Evolutionary conservation across 2,329 filamentous ascomycete species (phyloP).

Genomic region (Aplosporella prunicola): DNA sequence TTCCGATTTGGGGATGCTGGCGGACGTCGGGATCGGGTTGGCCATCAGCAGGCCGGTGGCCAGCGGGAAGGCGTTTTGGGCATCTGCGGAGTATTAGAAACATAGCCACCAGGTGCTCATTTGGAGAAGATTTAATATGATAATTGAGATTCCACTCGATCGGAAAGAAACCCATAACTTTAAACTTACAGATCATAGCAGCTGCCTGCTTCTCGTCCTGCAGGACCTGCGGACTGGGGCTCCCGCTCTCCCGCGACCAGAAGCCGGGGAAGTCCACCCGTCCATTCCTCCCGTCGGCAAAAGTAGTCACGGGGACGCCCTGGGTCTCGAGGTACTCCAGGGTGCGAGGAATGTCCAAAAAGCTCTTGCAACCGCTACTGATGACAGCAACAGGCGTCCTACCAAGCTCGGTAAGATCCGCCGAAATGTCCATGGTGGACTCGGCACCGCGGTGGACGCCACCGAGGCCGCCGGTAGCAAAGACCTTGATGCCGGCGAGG

Average conservation of each 20-base stretch:
- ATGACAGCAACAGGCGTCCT: conserved; percentile 82
- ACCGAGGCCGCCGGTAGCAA: conserved; percentile 89
- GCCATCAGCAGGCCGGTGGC: conserved; percentile 78
- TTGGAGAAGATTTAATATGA: background rate
- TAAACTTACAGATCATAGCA: conserved; percentile 61
- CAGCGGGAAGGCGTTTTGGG: conserved; percentile 62
- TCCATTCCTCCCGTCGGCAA: conserved; percentile 67
- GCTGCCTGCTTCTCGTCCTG: conserved; percentile 73
- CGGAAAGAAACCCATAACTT: background rate
- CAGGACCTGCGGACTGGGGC: conserved; percentile 67
- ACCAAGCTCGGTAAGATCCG: conserved; percentile 88
- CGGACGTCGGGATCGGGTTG: conserved; percentile 69
- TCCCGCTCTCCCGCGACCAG: conserved; percentile 79
- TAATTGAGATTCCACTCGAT: background rate
- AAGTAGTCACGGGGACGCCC: conserved; percentile 77
- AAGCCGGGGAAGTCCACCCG: conserved; percentile 84
- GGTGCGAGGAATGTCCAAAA: conserved; percentile 83
- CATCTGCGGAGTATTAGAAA: conserved; percentile 38
- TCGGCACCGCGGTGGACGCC: conserved; percentile 89
- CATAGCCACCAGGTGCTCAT: too few species aligned
- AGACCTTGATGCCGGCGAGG: conserved; percentile 79
- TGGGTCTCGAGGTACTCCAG: conserved; percentile 69
- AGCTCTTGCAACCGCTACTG: conserved; percentile 88
- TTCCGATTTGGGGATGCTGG: conserved; percentile 54
- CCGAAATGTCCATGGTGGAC: conserved; percentile 82